These are phyloP conservation scores for Rhizophora apiculata DNA, from an alignment of 345 rosid species.

Conservation along the genomic window DNA sequence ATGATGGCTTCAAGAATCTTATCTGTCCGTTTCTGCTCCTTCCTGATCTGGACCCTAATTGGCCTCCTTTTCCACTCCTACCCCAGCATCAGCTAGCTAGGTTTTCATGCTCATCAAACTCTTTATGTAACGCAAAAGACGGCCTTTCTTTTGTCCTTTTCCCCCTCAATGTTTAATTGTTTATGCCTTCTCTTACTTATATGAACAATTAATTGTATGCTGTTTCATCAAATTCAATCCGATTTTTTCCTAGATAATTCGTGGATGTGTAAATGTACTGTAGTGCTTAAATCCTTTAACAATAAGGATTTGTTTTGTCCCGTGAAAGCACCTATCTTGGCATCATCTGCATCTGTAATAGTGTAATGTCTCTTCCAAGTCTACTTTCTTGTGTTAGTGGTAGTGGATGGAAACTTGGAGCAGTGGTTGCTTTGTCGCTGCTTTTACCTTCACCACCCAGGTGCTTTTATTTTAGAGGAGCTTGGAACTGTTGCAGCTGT, in stretches of 20 bases:
- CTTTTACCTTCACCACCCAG: constrained; percentile 6
- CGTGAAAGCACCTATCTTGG: background rate
- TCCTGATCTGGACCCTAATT: constrained; percentile 19
- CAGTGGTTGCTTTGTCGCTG: constrained; percentile 15
- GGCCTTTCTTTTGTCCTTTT: too few species aligned
- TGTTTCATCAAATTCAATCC: background rate
- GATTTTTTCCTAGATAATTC: background rate
- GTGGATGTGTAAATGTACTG: background rate
- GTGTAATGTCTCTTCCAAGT: constrained; percentile 4
- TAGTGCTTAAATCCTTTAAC: background rate
- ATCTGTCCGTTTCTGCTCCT: constrained; percentile 37
- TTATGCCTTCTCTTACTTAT: too few species aligned
- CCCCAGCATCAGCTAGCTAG: background rate
- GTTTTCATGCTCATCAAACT: constrained; percentile 7
- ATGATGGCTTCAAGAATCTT: constrained; percentile 47
- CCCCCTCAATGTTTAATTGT: too few species aligned
- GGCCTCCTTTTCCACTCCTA: constrained; percentile 6
- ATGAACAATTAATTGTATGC: too few species aligned
- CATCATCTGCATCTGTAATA: background rate
- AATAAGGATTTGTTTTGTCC: background rate
- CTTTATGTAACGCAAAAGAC: too few species aligned
- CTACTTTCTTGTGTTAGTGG: constrained; percentile 6
- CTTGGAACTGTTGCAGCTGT: too few species aligned
- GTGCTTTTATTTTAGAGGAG: background rate
- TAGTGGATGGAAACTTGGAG: constrained; percentile 14